Conservation (phyloP, 2,329 filamentous ascomycete genomes). For the Tolypocladium sp. region DNA sequence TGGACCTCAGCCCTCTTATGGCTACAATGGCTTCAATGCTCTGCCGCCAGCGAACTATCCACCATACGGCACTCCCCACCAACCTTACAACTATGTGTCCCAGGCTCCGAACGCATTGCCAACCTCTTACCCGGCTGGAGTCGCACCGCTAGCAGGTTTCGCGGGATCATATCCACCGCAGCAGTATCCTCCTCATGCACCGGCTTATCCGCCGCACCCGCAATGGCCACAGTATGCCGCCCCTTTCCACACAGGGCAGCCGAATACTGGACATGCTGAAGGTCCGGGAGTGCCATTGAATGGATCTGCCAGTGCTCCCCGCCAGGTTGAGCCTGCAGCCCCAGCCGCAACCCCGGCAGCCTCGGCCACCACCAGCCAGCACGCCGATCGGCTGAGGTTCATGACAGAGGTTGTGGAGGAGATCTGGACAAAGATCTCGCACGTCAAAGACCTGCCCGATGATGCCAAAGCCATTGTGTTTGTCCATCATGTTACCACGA, state of each 20-base stretch:
- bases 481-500: slow-evolving; percentile 51
- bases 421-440: slow-evolving; percentile 52
- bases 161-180: background rate
- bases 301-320: background rate
- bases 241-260: background rate
- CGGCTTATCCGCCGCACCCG: background rate
- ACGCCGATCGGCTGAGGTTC: slow-evolving; percentile 38
- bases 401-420: slow-evolving; percentile 47
- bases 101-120: background rate
- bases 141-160: background rate
- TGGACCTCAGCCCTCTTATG: background rate
- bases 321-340: background rate
- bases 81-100: background rate
- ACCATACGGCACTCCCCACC: background rate
- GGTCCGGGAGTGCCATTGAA: background rate
- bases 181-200: background rate
- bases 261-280: background rate
- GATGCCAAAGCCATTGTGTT: slow-evolving; percentile 54
- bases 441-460: slow-evolving; percentile 51
- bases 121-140: background rate
- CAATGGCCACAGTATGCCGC: background rate
- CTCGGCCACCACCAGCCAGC: slow-evolving; percentile 7
- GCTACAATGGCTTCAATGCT: background rate
- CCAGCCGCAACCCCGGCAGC: background rate
- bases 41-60: background rate